Evolutionary conservation across 2,329 filamentous ascomycete species (phyloP).

Genomic region (Penicillium sp.): DNA sequence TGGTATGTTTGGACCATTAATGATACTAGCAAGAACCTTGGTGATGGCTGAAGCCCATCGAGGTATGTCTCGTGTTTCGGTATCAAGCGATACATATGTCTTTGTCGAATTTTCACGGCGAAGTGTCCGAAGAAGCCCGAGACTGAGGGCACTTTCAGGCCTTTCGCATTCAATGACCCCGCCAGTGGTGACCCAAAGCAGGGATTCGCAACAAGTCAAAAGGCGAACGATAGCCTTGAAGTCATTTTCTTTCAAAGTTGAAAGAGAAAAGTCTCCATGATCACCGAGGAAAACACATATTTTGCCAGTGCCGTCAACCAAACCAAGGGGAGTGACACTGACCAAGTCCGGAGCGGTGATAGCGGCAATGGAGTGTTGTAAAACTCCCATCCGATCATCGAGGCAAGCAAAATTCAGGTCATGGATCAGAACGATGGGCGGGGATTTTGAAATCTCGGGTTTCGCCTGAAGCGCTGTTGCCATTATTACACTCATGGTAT

Average conservation of each 20-base stretch:
- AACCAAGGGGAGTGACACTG: background rate
- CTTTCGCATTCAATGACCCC: slow-evolving; percentile 2
- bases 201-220: background rate
- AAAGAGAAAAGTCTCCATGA: background rate
- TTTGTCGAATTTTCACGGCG: slow-evolving; percentile 1
- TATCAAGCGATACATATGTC: slow-evolving; percentile 1
- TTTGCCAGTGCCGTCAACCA: background rate
- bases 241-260: background rate
- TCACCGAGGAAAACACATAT: background rate
- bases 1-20: background rate
- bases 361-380: background rate
- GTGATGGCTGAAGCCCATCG: background rate
- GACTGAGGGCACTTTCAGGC: slow-evolving; percentile 1
- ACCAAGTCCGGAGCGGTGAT: background rate
- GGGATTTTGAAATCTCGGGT: background rate
- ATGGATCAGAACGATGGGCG: background rate
- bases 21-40: background rate
- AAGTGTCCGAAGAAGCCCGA: slow-evolving; percentile 4
- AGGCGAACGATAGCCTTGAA: background rate
- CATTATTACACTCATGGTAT: background rate
- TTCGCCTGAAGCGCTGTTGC: background rate
- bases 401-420: background rate
- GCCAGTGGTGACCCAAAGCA: slow-evolving; percentile 11
- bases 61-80: background rate
- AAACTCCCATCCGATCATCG: background rate